A percentile compares a stretch with the other conserved stretches of the same genome.
Conservation (phyloP, 164 flowering plant species). For the Chloranthus sessilifolius region DNA sequence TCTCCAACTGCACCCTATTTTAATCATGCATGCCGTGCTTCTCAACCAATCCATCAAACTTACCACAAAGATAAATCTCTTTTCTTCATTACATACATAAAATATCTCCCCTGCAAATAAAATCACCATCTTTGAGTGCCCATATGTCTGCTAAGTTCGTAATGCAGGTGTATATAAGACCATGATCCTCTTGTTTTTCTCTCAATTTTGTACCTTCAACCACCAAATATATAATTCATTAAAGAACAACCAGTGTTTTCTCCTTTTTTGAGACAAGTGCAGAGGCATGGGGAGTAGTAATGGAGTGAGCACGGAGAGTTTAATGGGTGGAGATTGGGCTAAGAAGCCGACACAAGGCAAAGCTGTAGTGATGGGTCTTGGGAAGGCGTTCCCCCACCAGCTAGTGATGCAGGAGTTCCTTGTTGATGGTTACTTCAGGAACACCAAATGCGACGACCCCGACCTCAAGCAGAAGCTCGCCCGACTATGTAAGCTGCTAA, state of each 20-base stretch:
- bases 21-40: constrained; percentile 15
- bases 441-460: constrained; percentile 86
- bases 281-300: constrained; percentile 21
- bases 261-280: not conserved
- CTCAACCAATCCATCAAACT: constrained; percentile 16
- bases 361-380: constrained; percentile 79
- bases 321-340: constrained; percentile 8
- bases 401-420: constrained; percentile 92
- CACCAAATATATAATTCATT: not conserved
- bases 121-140: not conserved
- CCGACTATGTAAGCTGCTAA: constrained; percentile 83
- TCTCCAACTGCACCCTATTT: constrained; percentile 10
- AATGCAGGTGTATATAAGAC: not conserved
- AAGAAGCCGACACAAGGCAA: constrained; percentile 52
- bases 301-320: constrained; percentile 15
- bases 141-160: not conserved
- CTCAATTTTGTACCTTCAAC: not conserved
- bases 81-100: not conserved
- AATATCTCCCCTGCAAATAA: not conserved
- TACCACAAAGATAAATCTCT: no score
- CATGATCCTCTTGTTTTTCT: not conserved
- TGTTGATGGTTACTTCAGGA: constrained; percentile 89
- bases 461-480: constrained; percentile 85
- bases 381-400: constrained; percentile 94
- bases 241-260: not conserved